Evolutionary conservation across 768 basidiomycete genomes (phyloP).

Genomic region (Pleurotus citrinopileatus): DNA sequence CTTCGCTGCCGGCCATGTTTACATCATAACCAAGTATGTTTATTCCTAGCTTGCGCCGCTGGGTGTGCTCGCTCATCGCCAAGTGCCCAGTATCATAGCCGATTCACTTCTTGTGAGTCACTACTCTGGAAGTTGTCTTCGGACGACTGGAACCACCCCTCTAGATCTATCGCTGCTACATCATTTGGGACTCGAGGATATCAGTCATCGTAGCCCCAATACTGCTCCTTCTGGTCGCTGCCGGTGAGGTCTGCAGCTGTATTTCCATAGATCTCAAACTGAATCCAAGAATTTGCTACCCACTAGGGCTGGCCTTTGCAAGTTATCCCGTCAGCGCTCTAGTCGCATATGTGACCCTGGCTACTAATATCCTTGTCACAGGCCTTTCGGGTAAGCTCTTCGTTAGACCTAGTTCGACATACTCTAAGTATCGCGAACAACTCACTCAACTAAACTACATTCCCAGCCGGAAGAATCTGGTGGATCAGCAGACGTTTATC

Average conservation of each 20-base stretch:
- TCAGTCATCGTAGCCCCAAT: slow-evolving; percentile 14
- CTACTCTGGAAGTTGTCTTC: too few species aligned
- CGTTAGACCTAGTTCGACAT: too few species aligned
- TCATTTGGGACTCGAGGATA: slow-evolving; percentile 17
- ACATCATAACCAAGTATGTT: too few species aligned
- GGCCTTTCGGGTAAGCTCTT: background rate
- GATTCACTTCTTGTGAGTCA: background rate
- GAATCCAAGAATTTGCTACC: too few species aligned
- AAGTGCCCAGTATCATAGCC: background rate
- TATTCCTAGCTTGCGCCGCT: too few species aligned
- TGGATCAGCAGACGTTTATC: background rate
- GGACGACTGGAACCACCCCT: too few species aligned
- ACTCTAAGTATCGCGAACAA: background rate
- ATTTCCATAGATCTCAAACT: background rate
- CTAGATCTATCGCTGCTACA: slow-evolving; percentile 20
- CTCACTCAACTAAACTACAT: too few species aligned
- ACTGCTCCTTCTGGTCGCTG: slow-evolving; percentile 9
- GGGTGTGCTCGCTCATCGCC: background rate
- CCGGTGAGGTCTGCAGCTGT: slow-evolving; percentile 6
- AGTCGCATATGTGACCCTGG: background rate
- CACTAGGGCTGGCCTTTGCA: background rate
- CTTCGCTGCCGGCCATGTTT: too few species aligned
- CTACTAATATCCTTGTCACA: slow-evolving; percentile 1
- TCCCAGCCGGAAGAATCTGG: slow-evolving; percentile 8
- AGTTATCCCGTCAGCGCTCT: background rate